Conservation (phyloP, 441 rosid species). For the Adansonia rubrostipa region DNA sequence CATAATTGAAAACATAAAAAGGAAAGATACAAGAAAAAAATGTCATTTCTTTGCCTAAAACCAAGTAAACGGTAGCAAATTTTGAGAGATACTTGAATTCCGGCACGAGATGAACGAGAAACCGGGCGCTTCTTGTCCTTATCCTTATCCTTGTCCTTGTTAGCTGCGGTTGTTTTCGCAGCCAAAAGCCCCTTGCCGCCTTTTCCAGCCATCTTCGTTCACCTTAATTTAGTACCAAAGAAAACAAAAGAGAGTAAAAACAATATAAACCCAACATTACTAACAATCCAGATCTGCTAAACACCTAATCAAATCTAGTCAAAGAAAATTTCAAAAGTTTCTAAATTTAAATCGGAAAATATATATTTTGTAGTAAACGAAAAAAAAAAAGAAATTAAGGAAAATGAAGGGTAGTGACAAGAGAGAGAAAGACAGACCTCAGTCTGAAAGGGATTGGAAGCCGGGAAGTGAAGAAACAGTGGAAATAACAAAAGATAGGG, state of each 20-base stretch:
- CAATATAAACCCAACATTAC: neutral
- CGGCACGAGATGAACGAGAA: conserved; percentile 96
- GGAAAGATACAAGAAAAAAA: neutral
- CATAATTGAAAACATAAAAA: neutral
- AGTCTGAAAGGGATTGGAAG: neutral
- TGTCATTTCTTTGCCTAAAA: neutral
- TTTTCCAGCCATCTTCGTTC: conserved; percentile 77
- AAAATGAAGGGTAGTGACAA: neutral
- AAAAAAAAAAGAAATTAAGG: neutral
- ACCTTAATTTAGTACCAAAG: neutral
- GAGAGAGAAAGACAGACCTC: too few relatives aligned
- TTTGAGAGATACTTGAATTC: conserved; percentile 61
- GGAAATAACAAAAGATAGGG: neutral
- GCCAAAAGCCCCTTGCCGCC: conserved; percentile 96
- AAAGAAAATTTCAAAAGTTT: neutral
- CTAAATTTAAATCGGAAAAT: neutral
- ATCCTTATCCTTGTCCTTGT: conserved; percentile 72
- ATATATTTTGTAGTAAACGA: neutral
- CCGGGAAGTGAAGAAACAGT: conserved; percentile 11
- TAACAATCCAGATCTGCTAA: conserved; percentile 6
- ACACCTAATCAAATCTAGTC: conserved; percentile 8
- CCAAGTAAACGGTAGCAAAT: neutral
- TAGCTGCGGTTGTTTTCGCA: conserved; percentile 73
- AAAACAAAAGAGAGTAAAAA: neutral
- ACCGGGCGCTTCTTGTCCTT: conserved; percentile 81